Evolutionary conservation across 345 rosid genomes (phyloP), one percentile per base, ranked within the genome.

Genomic region (Salix suchowensis): DNA sequence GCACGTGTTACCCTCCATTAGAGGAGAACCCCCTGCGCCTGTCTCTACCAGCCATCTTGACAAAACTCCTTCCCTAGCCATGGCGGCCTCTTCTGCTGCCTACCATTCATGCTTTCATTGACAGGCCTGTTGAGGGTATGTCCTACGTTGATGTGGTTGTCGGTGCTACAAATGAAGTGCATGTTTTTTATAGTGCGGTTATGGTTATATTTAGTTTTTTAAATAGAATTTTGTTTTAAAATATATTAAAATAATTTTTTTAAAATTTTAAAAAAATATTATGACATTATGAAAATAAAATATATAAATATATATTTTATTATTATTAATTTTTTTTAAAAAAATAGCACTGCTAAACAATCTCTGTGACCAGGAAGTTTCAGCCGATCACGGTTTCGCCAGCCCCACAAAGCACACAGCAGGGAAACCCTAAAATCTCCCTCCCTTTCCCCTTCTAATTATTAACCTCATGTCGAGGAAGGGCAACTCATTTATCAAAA

Each of bases 1-100:
- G 87, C 94, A 88, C 87, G 91, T 78, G 77, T 85, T 60, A 79
- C 81, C 94, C 86, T 88, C 76, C 89, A 84, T 94, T 50, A 92
- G 89, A 89, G 91, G 91, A 85, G 88, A 68, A 84, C 84, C 79
- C 79, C 74, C 81, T 83, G 84, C 81, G 85, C 80, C 73, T 84
- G 68, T 82, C 58, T 79, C 82, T 70, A 78, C 82, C 79, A 82
- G 65, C 83, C 78, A 65, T 18, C 50, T 68, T 66, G 19, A 70
- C 60, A 37, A 23, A 37, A 21, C 24, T 24, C 15, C 58, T 7
- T 65, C 58, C 32, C 48, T 46, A 64, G 12, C 50, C 66, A 54
- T 24, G 72, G 40, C 32, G 36, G 30, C 75, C 42, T 6, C 18
- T 55, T 3, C 34, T 70, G 9, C 34, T 30, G 23, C 16, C 50